Percentiles rank a stretch among this genome's conserved stretches.
Conservation (phyloP, 2,329 filamentous ascomycete species). For the Colletotrichum siamense region DNA sequence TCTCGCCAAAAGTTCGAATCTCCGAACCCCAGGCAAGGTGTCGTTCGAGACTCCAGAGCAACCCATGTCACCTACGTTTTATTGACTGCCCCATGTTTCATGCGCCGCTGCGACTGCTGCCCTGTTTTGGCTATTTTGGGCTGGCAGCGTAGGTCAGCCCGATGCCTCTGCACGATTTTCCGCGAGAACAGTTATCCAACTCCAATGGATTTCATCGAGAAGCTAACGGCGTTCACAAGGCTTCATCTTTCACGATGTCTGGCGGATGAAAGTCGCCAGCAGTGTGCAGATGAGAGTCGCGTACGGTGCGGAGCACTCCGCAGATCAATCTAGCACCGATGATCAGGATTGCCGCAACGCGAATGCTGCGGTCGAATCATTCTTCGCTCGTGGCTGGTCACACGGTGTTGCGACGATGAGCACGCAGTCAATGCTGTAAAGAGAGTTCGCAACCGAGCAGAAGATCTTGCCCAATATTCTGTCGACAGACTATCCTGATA, state of each 20-base stretch:
- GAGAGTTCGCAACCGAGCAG: neutral
- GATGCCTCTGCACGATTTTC: neutral
- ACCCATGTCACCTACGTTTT: neutral
- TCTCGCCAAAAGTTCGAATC: conserved; percentile 10
- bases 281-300: neutral
- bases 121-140: conserved; percentile 7
- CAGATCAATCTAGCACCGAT: neutral
- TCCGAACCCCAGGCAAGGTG: conserved; percentile 1
- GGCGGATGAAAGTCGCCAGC: neutral
- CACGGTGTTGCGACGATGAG: neutral
- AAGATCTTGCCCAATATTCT: neutral
- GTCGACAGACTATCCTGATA: neutral
- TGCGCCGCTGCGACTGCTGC: neutral
- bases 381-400: neutral
- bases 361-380: neutral
- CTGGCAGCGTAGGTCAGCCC: neutral
- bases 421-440: neutral
- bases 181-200: neutral
- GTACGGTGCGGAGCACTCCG: neutral
- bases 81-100: conserved; percentile 7
- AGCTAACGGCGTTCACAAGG: neutral
- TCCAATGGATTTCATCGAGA: neutral
- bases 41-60: conserved; percentile 8
- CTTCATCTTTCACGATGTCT: neutral
- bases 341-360: neutral